Percentiles rank a stretch among this genome's conserved stretches.
Evolutionary conservation across 2,329 filamentous ascomycete genomes (phyloP).

Genomic region (Alternaria alternata): DNA sequence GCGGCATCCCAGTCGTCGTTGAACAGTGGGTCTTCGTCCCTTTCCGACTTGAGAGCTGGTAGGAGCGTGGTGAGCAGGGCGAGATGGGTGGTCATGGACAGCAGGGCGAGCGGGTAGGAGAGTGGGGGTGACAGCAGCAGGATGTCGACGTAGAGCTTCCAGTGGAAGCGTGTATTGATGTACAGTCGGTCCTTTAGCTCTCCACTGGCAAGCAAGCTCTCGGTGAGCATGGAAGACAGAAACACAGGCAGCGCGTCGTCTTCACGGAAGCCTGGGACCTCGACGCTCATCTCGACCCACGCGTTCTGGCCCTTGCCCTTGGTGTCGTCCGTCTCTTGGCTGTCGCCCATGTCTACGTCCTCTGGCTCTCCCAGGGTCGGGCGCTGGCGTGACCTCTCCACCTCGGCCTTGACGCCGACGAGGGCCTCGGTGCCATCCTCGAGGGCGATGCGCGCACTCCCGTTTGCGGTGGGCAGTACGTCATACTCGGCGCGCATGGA

Average conservation of each 20-base stretch:
- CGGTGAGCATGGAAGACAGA: slow-evolving; percentile 84
- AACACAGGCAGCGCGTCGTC: slow-evolving; percentile 92
- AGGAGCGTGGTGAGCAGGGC: slow-evolving; percentile 88
- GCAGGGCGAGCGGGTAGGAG: slow-evolving; percentile 90
- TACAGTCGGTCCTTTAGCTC: slow-evolving; percentile 73
- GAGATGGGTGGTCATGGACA: slow-evolving; percentile 92
- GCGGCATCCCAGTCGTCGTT: slow-evolving; percentile 96
- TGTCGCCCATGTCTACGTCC: slow-evolving; percentile 54
- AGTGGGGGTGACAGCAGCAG: slow-evolving; percentile 91
- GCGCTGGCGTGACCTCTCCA: slow-evolving; percentile 71
- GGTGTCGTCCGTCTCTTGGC: slow-evolving; percentile 35
- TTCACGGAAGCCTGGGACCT: slow-evolving; percentile 89
- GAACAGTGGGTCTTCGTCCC: slow-evolving; percentile 95
- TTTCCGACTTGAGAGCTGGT: slow-evolving; percentile 84
- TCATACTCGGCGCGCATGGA: slow-evolving; percentile 89
- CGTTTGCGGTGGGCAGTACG: slow-evolving; percentile 87
- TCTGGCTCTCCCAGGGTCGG: slow-evolving; percentile 31
- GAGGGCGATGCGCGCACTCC: slow-evolving; percentile 91
- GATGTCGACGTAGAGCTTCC: slow-evolving; percentile 94
- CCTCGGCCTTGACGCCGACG: slow-evolving; percentile 93
- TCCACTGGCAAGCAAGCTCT: slow-evolving; percentile 80
- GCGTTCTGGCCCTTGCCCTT: slow-evolving; percentile 62
- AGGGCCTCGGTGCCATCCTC: slow-evolving; percentile 95
- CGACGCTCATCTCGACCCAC: slow-evolving; percentile 91
- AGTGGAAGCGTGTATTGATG: slow-evolving; percentile 93